phyloP scores from a whole-genome alignment of 805 yeast genomes.

The Candida khao-thaluensis region DNA sequence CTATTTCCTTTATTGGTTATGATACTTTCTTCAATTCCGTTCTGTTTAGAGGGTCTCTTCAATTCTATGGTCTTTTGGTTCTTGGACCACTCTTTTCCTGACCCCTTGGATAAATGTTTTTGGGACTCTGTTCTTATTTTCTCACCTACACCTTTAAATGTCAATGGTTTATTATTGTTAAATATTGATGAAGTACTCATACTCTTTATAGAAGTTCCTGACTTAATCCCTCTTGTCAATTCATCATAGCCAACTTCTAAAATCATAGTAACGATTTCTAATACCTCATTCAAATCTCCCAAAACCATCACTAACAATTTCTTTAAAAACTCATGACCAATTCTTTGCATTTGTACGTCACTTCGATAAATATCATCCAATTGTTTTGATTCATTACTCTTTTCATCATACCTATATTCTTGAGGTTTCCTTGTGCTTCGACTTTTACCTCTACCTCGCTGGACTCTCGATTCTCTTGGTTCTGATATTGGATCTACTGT shows the following conservation, averaged over 20 bases:
- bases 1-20: neutral
- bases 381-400: constrained; percentile 1
- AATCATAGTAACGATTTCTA: constrained; percentile 7
- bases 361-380: constrained; percentile 6
- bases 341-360: neutral
- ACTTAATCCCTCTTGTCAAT: constrained; percentile 4
- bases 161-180: neutral
- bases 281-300: constrained; percentile 9
- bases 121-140: neutral
- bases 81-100: neutral
- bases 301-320: constrained; percentile 10
- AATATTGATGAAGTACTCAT: neutral
- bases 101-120: neutral
- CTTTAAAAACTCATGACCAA: constrained; percentile 6
- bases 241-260: constrained; percentile 7
- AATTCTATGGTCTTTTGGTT: neutral
- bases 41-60: neutral
- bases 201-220: neutral
- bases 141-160: neutral
- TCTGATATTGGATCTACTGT: constrained; percentile 2
- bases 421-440: constrained; percentile 1
- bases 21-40: neutral
- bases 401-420: neutral
- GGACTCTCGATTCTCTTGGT: neutral
- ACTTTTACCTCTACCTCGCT: constrained; percentile 1